Base-by-base conservation (phyloP, 2,329 filamentous ascomycete genomes). In the Pezicula radicicola region DNA sequence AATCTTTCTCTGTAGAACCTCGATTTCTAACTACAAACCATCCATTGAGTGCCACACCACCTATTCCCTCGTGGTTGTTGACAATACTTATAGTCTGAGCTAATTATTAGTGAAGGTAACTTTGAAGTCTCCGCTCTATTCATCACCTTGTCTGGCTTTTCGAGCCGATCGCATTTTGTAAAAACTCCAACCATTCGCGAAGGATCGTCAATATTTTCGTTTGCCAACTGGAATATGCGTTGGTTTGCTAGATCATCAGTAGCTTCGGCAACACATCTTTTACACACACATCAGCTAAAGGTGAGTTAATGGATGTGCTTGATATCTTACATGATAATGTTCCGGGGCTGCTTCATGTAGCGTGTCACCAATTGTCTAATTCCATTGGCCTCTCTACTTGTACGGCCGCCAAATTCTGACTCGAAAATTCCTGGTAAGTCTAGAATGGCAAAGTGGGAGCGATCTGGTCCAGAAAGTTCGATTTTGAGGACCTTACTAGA, bases 11-110 rank as follows among this genome's bases (percentile, higher is more conserved):
- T n/a, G 55, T 53, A 0, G 55, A 54, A 1, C 52, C 54, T n/a
- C 60, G 59, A 35, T 72, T 72, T 18, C 67, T 64, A 10, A 72
- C 70, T 2, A 70, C 61, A 27, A 71, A 72, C 68, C 70, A 72
- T 6, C 64, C 63, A 4, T 64, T 50, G 16, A 59, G 49, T 18
- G 45, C 16, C 21, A 21, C 25, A 13, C n/a, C 41, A 10, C 15
- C 40, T 27, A 60, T 58, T 7, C 54, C 55, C 15, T 57, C 48
- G 4, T 51, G 44, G 12, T 54, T 51, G 9, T 46, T 51, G 9
- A 53, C 55, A 41, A 48, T 27, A 42, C 53, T 19, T 15, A 59
- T 49, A 37, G 53, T 55, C 55, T 60, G 42, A 4, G 16, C 12
- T 13, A 10, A 33, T 33, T 13, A 39, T 15, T 18, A 48, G 37